Evolutionary conservation across 371 early-diverging fungal species (phyloP).

Genomic region (Neoconidiobolus thromboides): DNA sequence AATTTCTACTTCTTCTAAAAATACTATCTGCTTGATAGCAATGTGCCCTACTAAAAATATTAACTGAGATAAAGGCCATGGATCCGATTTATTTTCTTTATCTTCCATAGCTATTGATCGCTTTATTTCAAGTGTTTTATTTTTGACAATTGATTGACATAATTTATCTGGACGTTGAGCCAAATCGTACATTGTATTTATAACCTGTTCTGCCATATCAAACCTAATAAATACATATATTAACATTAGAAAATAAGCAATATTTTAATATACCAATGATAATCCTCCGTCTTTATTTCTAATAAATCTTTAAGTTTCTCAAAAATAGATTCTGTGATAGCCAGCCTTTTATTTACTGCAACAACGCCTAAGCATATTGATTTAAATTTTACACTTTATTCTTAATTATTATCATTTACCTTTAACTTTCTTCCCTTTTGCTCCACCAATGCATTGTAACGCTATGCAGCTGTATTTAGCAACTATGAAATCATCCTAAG

Average conservation of each 20-base stretch:
- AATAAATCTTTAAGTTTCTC: conserved; percentile 34
- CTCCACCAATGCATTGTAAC: conserved; percentile 49
- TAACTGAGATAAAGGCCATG: conserved; percentile 61
- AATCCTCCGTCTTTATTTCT: conserved; percentile 29
- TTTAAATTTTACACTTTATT: neutral
- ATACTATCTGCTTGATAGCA: conserved; percentile 85
- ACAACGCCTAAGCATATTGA: neutral
- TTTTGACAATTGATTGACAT: conserved; percentile 31
- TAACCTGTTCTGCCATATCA: conserved; percentile 73
- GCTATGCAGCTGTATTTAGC: conserved; percentile 83
- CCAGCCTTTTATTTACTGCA: conserved; percentile 41
- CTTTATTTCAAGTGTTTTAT: conserved; percentile 9
- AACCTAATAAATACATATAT: conserved; percentile 31
- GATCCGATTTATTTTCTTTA: conserved; percentile 13
- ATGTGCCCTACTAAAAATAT: conserved; percentile 86
- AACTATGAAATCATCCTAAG: conserved; percentile 42
- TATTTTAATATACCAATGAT: conserved; percentile 32
- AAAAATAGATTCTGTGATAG: conserved; percentile 54
- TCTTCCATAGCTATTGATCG: conserved; percentile 5
- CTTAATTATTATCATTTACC: conserved; percentile 8
- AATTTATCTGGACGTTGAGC: conserved; percentile 74
- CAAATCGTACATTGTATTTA: conserved; percentile 73
- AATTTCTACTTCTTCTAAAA: conserved; percentile 74
- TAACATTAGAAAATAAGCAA: neutral
- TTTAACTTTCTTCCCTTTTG: conserved; percentile 16